Evolutionary conservation across 139 green algal genomes (phyloP).

Genomic region (Haematococcus lacustris): DNA sequence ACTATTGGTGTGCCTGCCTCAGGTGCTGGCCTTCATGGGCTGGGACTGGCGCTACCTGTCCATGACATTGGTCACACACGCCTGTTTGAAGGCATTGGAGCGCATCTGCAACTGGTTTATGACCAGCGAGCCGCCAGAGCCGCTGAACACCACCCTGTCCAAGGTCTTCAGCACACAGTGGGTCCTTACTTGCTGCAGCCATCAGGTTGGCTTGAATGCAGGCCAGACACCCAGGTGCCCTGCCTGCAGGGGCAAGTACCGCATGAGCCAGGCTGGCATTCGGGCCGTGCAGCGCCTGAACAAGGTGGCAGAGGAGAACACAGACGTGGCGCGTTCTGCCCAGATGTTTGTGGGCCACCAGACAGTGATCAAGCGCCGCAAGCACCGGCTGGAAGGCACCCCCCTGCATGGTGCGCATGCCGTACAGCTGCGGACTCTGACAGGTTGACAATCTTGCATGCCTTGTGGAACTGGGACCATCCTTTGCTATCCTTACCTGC

Average conservation of each 20-base stretch:
- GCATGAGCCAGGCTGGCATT: slow-evolving; percentile 3
- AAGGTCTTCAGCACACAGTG: slow-evolving; percentile 29
- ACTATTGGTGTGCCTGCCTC: too few species aligned
- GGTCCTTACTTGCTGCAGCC: too few species aligned
- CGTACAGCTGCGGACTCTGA: too few species aligned
- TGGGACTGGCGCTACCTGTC: slow-evolving; percentile 27
- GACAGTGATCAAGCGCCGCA: slow-evolving; percentile 1
- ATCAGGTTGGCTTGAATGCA: too few species aligned
- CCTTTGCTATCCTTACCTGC: too few species aligned
- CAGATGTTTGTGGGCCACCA: too few species aligned
- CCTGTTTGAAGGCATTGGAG: slow-evolving; percentile 24
- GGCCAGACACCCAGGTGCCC: too few species aligned
- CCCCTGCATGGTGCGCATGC: slow-evolving; percentile 19
- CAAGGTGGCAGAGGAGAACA: too few species aligned
- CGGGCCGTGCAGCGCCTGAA: background rate
- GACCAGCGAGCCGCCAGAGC: slow-evolving; percentile 30
- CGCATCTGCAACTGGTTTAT: slow-evolving; percentile 41
- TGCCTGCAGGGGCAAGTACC: slow-evolving; percentile 6
- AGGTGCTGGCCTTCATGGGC: slow-evolving; percentile 20
- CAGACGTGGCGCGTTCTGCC: too few species aligned
- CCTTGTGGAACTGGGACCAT: too few species aligned
- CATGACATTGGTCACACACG: slow-evolving; percentile 20
- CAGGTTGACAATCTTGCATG: too few species aligned
- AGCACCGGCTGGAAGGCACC: slow-evolving; percentile 20
- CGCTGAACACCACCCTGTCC: slow-evolving; percentile 21